Conservation (phyloP, 345 rosid species). For the Arabis hirsuta region DNA sequence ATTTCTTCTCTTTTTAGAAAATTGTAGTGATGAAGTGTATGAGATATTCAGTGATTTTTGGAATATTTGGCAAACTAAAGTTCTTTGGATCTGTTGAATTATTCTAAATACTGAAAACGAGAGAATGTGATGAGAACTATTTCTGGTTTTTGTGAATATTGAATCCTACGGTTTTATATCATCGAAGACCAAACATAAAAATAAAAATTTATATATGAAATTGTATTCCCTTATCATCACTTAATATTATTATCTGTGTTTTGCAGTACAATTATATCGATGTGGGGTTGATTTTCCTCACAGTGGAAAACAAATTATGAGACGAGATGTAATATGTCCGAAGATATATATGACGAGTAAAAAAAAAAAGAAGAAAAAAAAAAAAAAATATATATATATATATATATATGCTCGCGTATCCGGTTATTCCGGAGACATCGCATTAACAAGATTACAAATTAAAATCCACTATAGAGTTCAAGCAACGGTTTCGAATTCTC, state of each 20-base stretch:
- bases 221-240: neutral
- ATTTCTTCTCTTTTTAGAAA: neutral
- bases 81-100: neutral
- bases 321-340: too few species aligned
- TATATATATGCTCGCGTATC: too few species aligned
- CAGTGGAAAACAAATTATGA: neutral
- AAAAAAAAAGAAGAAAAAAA: too few species aligned
- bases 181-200: neutral
- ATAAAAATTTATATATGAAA: too few species aligned
- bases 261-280: slow-evolving; percentile 17
- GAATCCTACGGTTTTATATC: neutral
- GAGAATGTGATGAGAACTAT: slow-evolving; percentile 1
- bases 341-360: too few species aligned
- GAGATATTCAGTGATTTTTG: slow-evolving; percentile 14
- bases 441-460: neutral
- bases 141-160: neutral
- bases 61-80: neutral
- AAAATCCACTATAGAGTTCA: neutral
- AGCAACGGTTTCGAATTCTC: neutral
- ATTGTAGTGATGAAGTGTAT: slow-evolving; percentile 1
- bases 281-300: slow-evolving; percentile 9
- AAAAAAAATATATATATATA: too few species aligned
- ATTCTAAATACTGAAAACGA: too few species aligned
- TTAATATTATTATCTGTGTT: neutral
- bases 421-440: neutral